Conservation (phyloP, 2,329 filamentous ascomycete species). For the Fusarium sp. region DNA sequence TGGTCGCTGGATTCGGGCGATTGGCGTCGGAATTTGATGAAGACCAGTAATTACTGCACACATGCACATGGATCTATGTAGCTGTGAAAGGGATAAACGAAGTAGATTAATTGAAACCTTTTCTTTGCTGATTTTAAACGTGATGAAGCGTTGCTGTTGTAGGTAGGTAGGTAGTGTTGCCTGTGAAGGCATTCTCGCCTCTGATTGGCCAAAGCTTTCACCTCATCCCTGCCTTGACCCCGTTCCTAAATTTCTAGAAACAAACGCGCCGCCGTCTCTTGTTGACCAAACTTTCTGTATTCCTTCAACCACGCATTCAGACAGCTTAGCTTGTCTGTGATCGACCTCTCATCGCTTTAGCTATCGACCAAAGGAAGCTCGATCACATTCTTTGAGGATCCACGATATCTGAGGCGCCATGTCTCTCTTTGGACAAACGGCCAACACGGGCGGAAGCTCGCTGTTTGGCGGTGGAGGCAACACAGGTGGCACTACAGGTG, state of each 20-base stretch:
- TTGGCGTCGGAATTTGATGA: conserved; percentile 21
- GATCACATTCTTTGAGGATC: not conserved
- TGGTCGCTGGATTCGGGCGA: conserved; percentile 17
- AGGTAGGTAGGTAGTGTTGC: conserved; percentile 17
- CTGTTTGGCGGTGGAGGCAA: conserved; percentile 40
- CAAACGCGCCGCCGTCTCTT: conserved; percentile 41
- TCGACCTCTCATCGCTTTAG: conserved; percentile 9
- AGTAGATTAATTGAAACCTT: conserved; percentile 20
- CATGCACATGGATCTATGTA: conserved; percentile 11
- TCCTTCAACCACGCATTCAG: conserved; percentile 26
- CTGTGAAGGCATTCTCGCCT: conserved; percentile 15
- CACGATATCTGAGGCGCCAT: conserved; percentile 38
- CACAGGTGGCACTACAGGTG: conserved; percentile 41
- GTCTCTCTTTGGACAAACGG: conserved; percentile 50
- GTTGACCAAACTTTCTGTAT: conserved; percentile 31
- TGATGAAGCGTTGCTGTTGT: not conserved
- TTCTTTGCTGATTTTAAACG: conserved; percentile 2
- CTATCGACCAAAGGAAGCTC: not conserved
- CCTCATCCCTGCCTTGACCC: conserved; percentile 42
- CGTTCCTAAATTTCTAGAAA: conserved; percentile 47
- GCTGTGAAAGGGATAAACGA: conserved; percentile 16
- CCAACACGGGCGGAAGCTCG: conserved; percentile 37
- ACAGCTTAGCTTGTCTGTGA: conserved; percentile 24
- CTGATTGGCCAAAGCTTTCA: conserved; percentile 51
- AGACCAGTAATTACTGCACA: conserved; percentile 21